Conservation (phyloP, 208 protist genomes). For the Strigomonas oncopelti region DNA sequence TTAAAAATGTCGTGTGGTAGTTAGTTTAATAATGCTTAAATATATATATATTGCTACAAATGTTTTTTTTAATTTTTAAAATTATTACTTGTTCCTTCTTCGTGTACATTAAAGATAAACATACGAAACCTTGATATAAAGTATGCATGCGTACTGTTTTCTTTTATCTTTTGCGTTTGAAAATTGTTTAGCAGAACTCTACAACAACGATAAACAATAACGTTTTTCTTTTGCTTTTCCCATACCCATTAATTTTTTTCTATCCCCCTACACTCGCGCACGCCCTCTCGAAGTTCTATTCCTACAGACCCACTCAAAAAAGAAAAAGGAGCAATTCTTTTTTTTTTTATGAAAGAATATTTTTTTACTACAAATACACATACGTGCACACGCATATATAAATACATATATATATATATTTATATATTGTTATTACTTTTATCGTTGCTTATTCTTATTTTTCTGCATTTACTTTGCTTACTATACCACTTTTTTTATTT, state of each 20-base stretch:
- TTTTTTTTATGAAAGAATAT: constrained; percentile 6
- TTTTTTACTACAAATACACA: constrained; percentile 20
- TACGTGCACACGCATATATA: not conserved
- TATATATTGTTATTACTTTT: not conserved
- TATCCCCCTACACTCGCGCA: not conserved
- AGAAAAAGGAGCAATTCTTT: constrained; percentile 4
- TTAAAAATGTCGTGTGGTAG: not conserved
- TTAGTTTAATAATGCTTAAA: not conserved
- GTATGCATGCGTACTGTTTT: not conserved
- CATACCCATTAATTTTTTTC: constrained; percentile 7
- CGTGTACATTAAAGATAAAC: too few relatives aligned
- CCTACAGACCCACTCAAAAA: constrained; percentile 9
- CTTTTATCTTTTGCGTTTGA: constrained; percentile 14
- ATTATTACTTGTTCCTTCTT: too few relatives aligned
- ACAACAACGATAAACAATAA: too few relatives aligned
- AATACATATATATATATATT: not conserved
- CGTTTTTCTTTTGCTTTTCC: constrained; percentile 10
- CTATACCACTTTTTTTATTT: not conserved
- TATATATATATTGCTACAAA: not conserved
- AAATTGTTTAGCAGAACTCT: too few relatives aligned
- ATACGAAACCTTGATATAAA: not conserved
- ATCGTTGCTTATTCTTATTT: not conserved
- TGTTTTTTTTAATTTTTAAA: not conserved
- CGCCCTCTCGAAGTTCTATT: not conserved
- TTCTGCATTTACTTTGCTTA: not conserved